A percentile compares a stretch with the other conserved stretches of the same genome.
Conservation (phyloP, 345 rosid genomes). For the Brassica nigra region DNA sequence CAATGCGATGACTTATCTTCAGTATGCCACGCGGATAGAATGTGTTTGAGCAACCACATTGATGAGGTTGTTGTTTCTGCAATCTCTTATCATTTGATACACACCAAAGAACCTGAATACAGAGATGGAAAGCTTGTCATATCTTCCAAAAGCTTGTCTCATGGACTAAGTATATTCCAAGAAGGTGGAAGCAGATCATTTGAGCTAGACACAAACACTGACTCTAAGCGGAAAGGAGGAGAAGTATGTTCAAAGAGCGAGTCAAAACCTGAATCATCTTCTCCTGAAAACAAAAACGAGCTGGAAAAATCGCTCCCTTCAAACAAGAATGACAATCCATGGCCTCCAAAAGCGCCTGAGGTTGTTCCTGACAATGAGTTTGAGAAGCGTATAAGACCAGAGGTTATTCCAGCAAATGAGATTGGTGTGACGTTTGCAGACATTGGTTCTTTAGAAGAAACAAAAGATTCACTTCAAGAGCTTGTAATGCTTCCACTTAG, state of each 20-base stretch:
- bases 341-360: constrained; percentile 70
- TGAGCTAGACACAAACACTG: constrained; percentile 77
- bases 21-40: constrained; percentile 74
- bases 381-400: constrained; percentile 53
- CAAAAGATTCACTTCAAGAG: constrained; percentile 93
- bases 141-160: constrained; percentile 90
- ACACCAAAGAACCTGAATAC: constrained; percentile 78
- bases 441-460: constrained; percentile 89
- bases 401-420: constrained; percentile 86
- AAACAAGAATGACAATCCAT: constrained; percentile 66
- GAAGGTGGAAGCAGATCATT: constrained; percentile 67
- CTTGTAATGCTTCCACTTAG: constrained; percentile 98
- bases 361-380: constrained; percentile 90
- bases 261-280: constrained; percentile 49
- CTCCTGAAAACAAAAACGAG: constrained; percentile 61
- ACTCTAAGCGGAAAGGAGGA: constrained; percentile 60
- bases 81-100: constrained; percentile 77
- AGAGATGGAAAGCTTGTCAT: constrained; percentile 94
- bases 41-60: constrained; percentile 69
- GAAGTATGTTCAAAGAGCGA: constrained; percentile 64
- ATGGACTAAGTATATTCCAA: constrained; percentile 88
- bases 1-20: constrained; percentile 86
- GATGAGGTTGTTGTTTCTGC: constrained; percentile 90
- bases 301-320: constrained; percentile 61
- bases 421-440: constrained; percentile 97